Evolutionary conservation across 768 basidiomycete genomes (phyloP), one percentile per base, ranked within the genome.

Genomic region (Trametes coccinea): DNA sequence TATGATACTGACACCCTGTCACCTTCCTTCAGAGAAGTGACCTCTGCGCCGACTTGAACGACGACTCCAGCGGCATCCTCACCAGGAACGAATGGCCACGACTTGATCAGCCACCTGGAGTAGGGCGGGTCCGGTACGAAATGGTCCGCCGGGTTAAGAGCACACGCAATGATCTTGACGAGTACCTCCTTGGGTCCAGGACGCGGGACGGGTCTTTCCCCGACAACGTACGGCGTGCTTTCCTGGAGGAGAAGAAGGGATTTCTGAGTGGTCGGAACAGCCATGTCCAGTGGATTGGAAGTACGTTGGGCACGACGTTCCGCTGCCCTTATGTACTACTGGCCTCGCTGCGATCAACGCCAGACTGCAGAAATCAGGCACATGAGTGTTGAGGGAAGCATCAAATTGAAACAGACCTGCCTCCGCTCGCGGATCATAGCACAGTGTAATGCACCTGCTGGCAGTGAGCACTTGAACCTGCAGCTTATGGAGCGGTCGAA

Each of bases 161-260:
- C 79, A 4, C 71, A 67, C 0, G 78, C 65, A 41, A 75, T 64
- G 50, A 80, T 57, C 61, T 78, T 75, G 57, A 83, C 71, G 53
- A 83, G 72, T 10, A 82, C 55, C 59, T 84, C 73, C 5, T 74
- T 75, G 3, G 69, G 67, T 1, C 76, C 74, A 0, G 79, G 80
- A 45, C 61, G 71, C 10, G 72, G 72, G 46, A 74, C 66, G 7
- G 52, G 53, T 1, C 34, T 53, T 7, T 58, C 48, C 17, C 29
- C 59, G n/a, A 68, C 46, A 16, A 41, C 46, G 41, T 47, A 64
- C n/a, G 55, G 54, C 31, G 34, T 59, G 52, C 46, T 53, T 37
- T 41, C 57, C 53, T 53, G 8, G 56, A 53, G 39, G 29, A 64
- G 43, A 5, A 61, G 29, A 53, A 67, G 66, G 17, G 55, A 33